These are phyloP conservation scores for Boletus reticulatus DNA, from an alignment of 768 basidiomycete species.

Conservation along the genomic window DNA sequence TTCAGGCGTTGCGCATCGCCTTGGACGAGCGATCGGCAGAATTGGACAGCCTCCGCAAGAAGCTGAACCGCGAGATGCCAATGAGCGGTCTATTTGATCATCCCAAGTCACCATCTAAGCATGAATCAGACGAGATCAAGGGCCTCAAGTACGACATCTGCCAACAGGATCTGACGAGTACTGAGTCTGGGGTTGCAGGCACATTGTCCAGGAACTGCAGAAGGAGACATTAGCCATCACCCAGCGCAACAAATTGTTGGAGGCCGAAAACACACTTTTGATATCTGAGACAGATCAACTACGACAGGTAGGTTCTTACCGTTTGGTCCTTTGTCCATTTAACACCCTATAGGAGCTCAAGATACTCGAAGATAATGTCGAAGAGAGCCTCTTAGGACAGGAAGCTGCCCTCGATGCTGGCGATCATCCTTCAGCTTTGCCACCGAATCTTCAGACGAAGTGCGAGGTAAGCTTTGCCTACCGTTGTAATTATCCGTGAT, in stretches of 20 bases:
- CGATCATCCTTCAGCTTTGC: slow-evolving; percentile 11
- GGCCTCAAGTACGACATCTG: slow-evolving; percentile 66
- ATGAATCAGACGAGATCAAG: slow-evolving; percentile 65
- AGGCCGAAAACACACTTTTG: slow-evolving; percentile 73
- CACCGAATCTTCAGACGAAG: slow-evolving; percentile 41
- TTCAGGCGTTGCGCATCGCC: slow-evolving; percentile 29
- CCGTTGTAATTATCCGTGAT: neutral
- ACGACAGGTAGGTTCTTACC: slow-evolving; percentile 51
- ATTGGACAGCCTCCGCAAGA: slow-evolving; percentile 57
- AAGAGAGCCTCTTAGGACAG: slow-evolving; percentile 53
- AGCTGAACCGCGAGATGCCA: slow-evolving; percentile 54
- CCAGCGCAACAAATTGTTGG: slow-evolving; percentile 68
- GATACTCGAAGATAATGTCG: slow-evolving; percentile 72
- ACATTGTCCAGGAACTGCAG: slow-evolving; percentile 86
- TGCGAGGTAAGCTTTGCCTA: slow-evolving; percentile 47
- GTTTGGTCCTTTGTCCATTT: neutral
- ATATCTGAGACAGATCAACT: slow-evolving; percentile 57
- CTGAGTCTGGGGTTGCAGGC: slow-evolving; percentile 40
- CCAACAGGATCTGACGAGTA: neutral
- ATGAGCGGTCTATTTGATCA: slow-evolving; percentile 38
- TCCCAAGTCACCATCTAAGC: slow-evolving; percentile 42
- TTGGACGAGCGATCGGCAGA: slow-evolving; percentile 46
- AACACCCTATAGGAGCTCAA: slow-evolving; percentile 59
- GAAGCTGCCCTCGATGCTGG: slow-evolving; percentile 39
- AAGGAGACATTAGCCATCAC: slow-evolving; percentile 66